phyloP scores from a whole-genome alignment of 352 stramenopile genomes.

The Chrysophaeum taylorii region DNA sequence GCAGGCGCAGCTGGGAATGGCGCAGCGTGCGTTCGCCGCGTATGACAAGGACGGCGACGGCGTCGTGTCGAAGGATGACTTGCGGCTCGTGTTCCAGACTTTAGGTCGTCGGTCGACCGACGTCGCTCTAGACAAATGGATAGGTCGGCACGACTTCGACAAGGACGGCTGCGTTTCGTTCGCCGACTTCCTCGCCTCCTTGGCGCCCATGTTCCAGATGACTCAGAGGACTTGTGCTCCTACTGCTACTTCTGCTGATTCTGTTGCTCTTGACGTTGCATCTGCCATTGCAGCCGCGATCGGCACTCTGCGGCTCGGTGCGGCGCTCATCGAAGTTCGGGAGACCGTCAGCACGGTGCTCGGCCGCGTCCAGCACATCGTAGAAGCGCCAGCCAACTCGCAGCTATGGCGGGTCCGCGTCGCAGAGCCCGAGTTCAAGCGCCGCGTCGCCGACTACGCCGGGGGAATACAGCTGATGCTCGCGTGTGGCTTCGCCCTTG shows the following conservation, averaged over 20 bases:
- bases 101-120: too few relatives aligned
- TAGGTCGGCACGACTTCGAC: conserved; percentile 22
- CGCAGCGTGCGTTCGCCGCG: conserved; percentile 19
- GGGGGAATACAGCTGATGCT: conserved; percentile 7
- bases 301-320: conserved; percentile 3
- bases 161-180: conserved; percentile 25
- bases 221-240: not conserved
- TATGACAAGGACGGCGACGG: conserved; percentile 29
- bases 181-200: conserved; percentile 25
- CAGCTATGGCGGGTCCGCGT: conserved; percentile 13
- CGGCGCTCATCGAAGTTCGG: not conserved
- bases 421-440: not conserved
- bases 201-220: conserved; percentile 18
- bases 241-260: too few relatives aligned
- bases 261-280: conserved; percentile 11
- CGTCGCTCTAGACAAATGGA: conserved; percentile 17
- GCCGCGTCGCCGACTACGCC: not conserved
- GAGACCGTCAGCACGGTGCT: not conserved
- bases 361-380: conserved; percentile 9
- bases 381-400: conserved; percentile 3
- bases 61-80: conserved; percentile 18
- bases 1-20: conserved; percentile 15
- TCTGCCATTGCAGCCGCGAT: conserved; percentile 11
- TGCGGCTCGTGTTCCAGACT: too few relatives aligned
- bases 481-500: conserved; percentile 15